phyloP scores from a whole-genome alignment of 257 asterid species.

The Primulina huaijiensis region DNA sequence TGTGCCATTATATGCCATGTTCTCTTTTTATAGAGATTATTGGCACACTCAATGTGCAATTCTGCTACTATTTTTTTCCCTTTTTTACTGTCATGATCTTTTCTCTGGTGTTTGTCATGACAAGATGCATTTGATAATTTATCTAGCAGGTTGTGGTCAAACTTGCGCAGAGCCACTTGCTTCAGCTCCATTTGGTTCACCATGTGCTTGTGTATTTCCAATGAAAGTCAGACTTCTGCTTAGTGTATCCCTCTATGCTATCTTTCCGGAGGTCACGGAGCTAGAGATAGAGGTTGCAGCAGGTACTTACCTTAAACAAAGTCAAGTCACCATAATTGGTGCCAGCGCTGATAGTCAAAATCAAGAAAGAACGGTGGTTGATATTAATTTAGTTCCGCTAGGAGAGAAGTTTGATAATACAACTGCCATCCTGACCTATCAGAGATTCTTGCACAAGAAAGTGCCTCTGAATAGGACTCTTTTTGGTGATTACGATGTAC shows the following conservation, averaged over 20 bases:
- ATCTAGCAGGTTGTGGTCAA: constrained; percentile 79
- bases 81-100: neutral
- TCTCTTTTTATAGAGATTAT: neutral
- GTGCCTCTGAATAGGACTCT: constrained; percentile 81
- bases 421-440: constrained; percentile 80
- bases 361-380: constrained; percentile 78
- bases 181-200: constrained; percentile 74
- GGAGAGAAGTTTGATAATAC: constrained; percentile 94
- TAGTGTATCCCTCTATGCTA: constrained; percentile 67
- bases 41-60: constrained; percentile 10
- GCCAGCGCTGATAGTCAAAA: constrained; percentile 81
- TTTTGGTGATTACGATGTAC: constrained; percentile 80
- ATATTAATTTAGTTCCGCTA: constrained; percentile 80
- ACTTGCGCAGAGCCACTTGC: constrained; percentile 81
- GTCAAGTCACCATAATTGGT: constrained; percentile 83
- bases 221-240: constrained; percentile 91
- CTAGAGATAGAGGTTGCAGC: constrained; percentile 91
- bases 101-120: constrained; percentile 11
- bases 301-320: constrained; percentile 81
- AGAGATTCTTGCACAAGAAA: constrained; percentile 77
- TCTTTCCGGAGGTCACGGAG: constrained; percentile 77
- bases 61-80: neutral
- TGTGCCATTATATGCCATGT: constrained; percentile 2
- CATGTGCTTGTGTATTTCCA: constrained; percentile 91
- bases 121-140: constrained; percentile 21